Percentiles rank a stretch among this genome's conserved stretches.
These are phyloP conservation scores for Clarireedia homoeocarpa DNA, from an alignment of 2,329 filamentous ascomycete species.

Conservation along the genomic window DNA sequence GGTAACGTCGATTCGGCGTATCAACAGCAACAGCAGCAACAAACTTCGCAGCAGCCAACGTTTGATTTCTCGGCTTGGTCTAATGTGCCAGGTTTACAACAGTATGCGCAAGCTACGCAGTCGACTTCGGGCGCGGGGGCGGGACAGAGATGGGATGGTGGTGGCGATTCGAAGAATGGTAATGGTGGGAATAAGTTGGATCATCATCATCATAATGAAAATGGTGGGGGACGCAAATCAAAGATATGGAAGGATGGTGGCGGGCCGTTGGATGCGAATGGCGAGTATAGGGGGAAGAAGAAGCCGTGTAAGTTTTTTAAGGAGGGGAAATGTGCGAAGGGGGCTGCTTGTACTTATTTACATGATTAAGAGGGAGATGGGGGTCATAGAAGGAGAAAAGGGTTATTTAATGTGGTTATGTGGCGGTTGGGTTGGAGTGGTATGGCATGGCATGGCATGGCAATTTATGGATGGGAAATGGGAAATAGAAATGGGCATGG, in stretches of 20 bases:
- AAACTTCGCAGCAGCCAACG: neutral
- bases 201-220: conserved; percentile 8
- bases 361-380: conserved; percentile 40
- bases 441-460: too few relatives aligned
- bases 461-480: too few relatives aligned
- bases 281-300: conserved; percentile 46
- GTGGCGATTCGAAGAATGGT: conserved; percentile 9
- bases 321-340: conserved; percentile 64
- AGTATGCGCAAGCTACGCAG: neutral
- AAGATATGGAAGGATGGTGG: conserved; percentile 8
- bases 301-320: conserved; percentile 64
- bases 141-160: conserved; percentile 15
- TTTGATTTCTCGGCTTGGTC: conserved; percentile 21
- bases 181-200: neutral
- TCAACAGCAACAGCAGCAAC: conserved; percentile 1
- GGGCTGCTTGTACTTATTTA: conserved; percentile 66
- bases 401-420: too few relatives aligned
- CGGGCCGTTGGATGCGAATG: conserved; percentile 23
- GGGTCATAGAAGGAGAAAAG: too few relatives aligned
- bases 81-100: neutral
- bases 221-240: neutral
- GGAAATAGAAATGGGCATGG: too few relatives aligned
- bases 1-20: conserved; percentile 17
- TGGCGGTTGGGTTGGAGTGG: too few relatives aligned
- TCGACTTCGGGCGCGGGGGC: neutral